Base-by-base conservation (phyloP, 2,329 filamentous ascomycete species). In the Chaetomiaceae sp. region DNA sequence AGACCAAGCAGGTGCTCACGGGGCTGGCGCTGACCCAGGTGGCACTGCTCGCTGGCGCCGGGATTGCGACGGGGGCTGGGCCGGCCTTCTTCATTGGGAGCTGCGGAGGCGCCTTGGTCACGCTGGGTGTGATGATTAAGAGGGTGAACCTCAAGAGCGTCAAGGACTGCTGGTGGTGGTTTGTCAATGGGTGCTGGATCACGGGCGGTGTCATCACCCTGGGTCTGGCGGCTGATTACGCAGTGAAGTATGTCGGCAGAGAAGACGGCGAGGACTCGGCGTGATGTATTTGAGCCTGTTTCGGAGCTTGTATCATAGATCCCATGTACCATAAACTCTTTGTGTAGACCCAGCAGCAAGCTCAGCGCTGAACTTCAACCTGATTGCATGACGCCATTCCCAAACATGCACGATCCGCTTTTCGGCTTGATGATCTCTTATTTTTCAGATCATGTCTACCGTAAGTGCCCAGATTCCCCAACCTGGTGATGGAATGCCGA, bases 91-190 rank as follows among this genome's bases (percentile, higher is more conserved):
- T 85, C 62, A 63, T 83, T 17, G 82, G 82, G 6, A 84, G 84
- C 64, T 87, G 84, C 63, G 84, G 84, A 36, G 84, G 85, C 23
- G 82, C 83, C 5, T 72, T 80, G 29, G 65, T 81, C 15, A 80
- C 82, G 3, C 69, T 88, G 36, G 82, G 78, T 3, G 68, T 79
- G 62, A 88, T 88, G 85, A 88, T 88, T 62, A 80, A 74, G 65
- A 78, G 75, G 53, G 84, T 87, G 51, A 81, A 85, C 56, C 67
- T 88, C 45, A 85, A 85, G 66, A 80, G 74, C 59, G 82, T 84
- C 40, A 80, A 81, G 64, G 75, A 85, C 63, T 88, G 85, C 61
- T 88, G 85, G 85, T 87, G 84, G 83, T 89, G 85, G 85, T 89
- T 89, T 62, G 78, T 83, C 27, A 86, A 87, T 61, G 84, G 84